Base-by-base conservation (phyloP, 1,139 yeast species). In the Magnusiomyces paraingens region DNA sequence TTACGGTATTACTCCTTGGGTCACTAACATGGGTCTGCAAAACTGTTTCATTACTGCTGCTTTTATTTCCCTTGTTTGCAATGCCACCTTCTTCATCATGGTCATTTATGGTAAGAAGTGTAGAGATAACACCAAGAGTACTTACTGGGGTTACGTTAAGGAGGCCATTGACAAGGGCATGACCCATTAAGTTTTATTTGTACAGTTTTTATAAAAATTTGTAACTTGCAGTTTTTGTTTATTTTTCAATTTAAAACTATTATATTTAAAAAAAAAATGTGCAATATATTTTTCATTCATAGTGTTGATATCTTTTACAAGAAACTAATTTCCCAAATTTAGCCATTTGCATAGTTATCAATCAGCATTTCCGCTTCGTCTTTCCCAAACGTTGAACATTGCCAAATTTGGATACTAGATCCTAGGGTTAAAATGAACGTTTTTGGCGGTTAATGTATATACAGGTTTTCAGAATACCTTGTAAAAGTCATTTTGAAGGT, bases 1-100 rank as follows among this genome's bases (percentile, higher is more conserved):
- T 53, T 78, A 78, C 55, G 81, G 78, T 42, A 71, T 78, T 57
- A 77, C 80, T 1, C 77, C 79, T 18, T 78, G 79, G 76, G 69
- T 77, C 40, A 61, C 58, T 15, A 72, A 72, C 58, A 61, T 70
- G 54, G 82, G 81, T 1, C 63, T 68, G 51, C 77, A 75, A 59
- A 70, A 74, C 55, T 71, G 77, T 35, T 77, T 77, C 55, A 71
- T 77, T 50, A 70, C 73, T 1, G 74, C 77, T 35, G 79, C 74
- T 1, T 73, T 71, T 54, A 70, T 77, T 55, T 67, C 76, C 42
- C 59, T 77, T 44, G 73, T 69, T 53, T 74, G 78, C 56, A 73
- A 74, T 50, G 63, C 69, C 43, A 70, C 79, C 0, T 75, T 75
- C 61, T 52, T 76, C 15, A 58, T 74, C 15, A 71, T 77, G 73